Base-by-base conservation (phyloP, 371 early-diverging fungal genomes). In the Rhizopus sp. region DNA sequence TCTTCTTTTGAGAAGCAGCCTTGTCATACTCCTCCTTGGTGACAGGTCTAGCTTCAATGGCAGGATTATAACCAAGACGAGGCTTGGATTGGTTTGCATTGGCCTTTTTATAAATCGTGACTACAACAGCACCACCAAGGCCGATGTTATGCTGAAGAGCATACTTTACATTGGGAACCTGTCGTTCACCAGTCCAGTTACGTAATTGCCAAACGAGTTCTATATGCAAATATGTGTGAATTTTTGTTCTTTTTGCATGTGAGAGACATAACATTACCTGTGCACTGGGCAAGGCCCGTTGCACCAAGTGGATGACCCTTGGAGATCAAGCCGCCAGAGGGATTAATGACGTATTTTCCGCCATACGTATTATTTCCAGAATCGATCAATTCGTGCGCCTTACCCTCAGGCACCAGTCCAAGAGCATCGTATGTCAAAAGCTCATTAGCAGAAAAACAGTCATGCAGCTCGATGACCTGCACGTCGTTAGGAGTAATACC, bases 301-400 rank as follows among this genome's bases (percentile, higher is more conserved):
- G 92, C 90, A 15, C 92, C 90, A 4, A 92, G 72, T 34, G 92
- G 90, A 68, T 92, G 90, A 6, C 92, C 92, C 69, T 92, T 92
- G 55, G 88, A 88, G 50, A 89, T 88, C 58, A 92, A 70, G 31
- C 90, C 92, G 39, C 92, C 92, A 0, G 86, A 86, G n/a, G 90
- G 89, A 72, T 92, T 92, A 61, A 90, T 75, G 9, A 88, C 83
- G 52, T 77, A 82, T 61, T 82, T 79, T 30, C 85, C 84, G 42
- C 88, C 88, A 62, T 76, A 81, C 0, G 83, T 77, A 57, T 80
- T 80, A 63, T 85, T 75, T 49, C 73, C 73, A 7, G 68, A 33
- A 55, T 84, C 86, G 48, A 86, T 75, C 62, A 86, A 63, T 33
- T 75, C 76, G 53, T 85, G 85, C 16, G 84, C 86, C 58, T 89